phyloP scores from a whole-genome alignment of 2,329 filamentous ascomycete genomes.

The Colletotrichum orbiculare region DNA sequence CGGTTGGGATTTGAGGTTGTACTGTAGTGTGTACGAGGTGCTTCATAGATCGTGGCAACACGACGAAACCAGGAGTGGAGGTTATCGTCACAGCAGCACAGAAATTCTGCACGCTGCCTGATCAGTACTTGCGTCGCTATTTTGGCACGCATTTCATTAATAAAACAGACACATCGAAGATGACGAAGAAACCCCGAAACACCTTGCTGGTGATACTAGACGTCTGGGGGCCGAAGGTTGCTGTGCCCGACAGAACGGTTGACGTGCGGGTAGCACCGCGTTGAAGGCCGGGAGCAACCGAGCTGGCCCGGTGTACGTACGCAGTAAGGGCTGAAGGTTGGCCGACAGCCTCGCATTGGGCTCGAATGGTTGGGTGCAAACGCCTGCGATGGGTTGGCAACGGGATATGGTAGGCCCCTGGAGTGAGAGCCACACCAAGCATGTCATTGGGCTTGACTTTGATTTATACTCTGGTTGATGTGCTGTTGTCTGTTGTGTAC shows the following conservation, averaged over 20 bases:
- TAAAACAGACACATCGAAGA: background rate
- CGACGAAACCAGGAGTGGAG: conserved; percentile 15
- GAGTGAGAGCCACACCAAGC: background rate
- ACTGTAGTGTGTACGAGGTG: conserved; percentile 30
- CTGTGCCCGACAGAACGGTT: conserved; percentile 2
- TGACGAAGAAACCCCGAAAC: too few relatives aligned
- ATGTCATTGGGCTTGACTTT: conserved; percentile 1
- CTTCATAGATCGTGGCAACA: conserved; percentile 24
- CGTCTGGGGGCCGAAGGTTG: too few relatives aligned
- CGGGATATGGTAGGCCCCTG: background rate
- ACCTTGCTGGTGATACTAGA: too few relatives aligned
- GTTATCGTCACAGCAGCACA: conserved; percentile 5
- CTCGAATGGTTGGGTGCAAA: too few relatives aligned
- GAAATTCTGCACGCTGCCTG: too few relatives aligned
- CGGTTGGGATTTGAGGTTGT: conserved; percentile 24
- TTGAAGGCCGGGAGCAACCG: background rate
- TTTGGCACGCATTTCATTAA: conserved; percentile 22
- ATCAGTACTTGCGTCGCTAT: conserved; percentile 3
- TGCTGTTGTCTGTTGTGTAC: too few relatives aligned
- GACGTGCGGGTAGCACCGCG: conserved; percentile 17
- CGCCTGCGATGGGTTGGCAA: too few relatives aligned
- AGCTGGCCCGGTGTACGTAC: background rate
- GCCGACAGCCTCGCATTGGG: too few relatives aligned
- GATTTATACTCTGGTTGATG: conserved; percentile 1
- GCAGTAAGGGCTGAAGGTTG: too few relatives aligned